Percentiles rank a stretch among this genome's conserved stretches.
Conservation (phyloP, 768 basidiomycete genomes). For the Naganishia friedmannii region DNA sequence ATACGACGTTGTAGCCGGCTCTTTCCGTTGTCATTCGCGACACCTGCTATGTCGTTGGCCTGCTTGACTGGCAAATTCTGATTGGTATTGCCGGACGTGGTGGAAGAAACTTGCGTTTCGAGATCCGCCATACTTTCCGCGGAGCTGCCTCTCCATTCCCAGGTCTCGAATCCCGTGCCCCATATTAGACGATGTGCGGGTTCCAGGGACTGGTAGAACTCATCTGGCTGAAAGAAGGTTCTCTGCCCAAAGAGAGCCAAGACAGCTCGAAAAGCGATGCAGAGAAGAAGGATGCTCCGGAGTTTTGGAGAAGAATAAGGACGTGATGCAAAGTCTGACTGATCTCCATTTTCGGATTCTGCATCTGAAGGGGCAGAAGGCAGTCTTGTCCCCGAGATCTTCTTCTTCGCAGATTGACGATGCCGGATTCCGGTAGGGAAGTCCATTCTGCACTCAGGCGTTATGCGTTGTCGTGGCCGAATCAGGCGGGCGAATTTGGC, state of each 20-base stretch:
- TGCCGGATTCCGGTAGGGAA: not conserved
- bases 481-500: not conserved
- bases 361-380: not conserved
- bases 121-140: not conserved
- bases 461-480: not conserved
- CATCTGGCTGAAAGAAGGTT: conserved; percentile 95
- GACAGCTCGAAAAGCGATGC: conserved; percentile 34
- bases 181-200: conserved; percentile 84
- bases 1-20: not conserved
- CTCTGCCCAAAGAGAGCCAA: conserved; percentile 33
- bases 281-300: not conserved
- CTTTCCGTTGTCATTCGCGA: not conserved
- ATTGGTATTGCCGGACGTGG: not conserved
- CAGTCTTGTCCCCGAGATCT: not conserved
- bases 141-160: conserved; percentile 72
- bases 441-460: not conserved
- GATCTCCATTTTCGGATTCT: not conserved
- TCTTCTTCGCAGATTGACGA: not conserved
- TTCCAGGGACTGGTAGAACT: conserved; percentile 92
- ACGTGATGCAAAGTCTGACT: not conserved
- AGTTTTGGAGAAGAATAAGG: conserved; percentile 8
- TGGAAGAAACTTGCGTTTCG: not conserved
- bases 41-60: not conserved
- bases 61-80: not conserved
- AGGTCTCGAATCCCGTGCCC: conserved; percentile 86